Conservation (phyloP, 2,329 filamentous ascomycete genomes). For the Xylaria sp. region DNA sequence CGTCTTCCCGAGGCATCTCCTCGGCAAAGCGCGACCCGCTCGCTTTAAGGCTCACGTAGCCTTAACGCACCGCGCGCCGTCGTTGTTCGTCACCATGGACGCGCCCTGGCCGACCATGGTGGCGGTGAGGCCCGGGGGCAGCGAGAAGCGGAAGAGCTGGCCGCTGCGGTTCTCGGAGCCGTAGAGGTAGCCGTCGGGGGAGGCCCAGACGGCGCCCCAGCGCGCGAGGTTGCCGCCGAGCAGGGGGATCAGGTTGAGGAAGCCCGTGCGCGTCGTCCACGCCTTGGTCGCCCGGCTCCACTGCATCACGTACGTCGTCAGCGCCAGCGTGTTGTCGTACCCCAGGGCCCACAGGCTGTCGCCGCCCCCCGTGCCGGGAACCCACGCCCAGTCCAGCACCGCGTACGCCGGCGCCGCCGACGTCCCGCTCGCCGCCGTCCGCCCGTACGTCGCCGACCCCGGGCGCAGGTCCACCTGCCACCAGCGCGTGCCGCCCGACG, state of each 20-base stretch:
- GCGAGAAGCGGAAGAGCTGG: neutral
- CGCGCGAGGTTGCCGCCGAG: neutral
- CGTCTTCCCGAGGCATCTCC: neutral
- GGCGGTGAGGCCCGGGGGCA: neutral
- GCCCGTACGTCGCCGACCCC: constrained; percentile 3
- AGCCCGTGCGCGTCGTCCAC: neutral
- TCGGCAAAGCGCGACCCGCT: neutral
- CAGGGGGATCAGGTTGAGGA: neutral
- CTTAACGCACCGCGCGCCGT: neutral
- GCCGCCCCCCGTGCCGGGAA: constrained; percentile 3
- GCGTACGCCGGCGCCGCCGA: neutral
- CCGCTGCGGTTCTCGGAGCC: neutral
- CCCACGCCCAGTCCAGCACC: constrained; percentile 3
- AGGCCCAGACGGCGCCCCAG: neutral
- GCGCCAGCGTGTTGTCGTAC: neutral
- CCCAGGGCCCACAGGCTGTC: neutral
- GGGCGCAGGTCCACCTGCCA: constrained; percentile 3
- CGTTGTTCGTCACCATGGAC: neutral
- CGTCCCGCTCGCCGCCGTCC: neutral
- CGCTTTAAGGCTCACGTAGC: neutral
- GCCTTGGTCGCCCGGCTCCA: neutral
- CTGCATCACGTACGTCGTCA: neutral
- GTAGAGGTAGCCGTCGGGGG: neutral
- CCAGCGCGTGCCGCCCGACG: neutral
- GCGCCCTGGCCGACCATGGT: neutral